These are phyloP conservation scores for Curvularia lunata DNA, from an alignment of 2,329 filamentous ascomycete genomes.

Conservation along the genomic window DNA sequence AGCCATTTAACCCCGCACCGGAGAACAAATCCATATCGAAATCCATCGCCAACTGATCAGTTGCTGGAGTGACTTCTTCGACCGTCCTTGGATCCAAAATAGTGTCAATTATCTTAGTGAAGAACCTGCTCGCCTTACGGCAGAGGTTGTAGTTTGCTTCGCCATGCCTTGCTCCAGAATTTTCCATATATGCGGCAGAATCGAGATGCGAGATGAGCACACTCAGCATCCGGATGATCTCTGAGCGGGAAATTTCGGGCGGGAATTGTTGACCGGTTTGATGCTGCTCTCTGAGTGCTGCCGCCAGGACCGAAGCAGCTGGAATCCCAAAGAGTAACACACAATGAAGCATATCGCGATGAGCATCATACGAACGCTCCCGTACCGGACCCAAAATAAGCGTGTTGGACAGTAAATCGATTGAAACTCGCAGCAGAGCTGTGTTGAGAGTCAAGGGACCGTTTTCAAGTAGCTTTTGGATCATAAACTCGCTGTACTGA, in stretches of 20 bases:
- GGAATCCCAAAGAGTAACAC: slow-evolving; percentile 42
- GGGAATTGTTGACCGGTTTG: slow-evolving; percentile 39
- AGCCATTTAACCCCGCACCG: slow-evolving; percentile 38
- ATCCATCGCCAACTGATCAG: slow-evolving; percentile 21
- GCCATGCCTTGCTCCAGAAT: slow-evolving; percentile 40
- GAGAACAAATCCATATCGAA: slow-evolving; percentile 33
- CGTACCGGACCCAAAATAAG: slow-evolving; percentile 37
- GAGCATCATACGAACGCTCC: slow-evolving; percentile 42
- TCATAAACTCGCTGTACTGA: slow-evolving; percentile 47
- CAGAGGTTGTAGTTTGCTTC: slow-evolving; percentile 46
- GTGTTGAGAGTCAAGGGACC: slow-evolving; percentile 32
- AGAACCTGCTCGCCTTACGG: slow-evolving; percentile 38
- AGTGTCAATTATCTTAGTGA: slow-evolving; percentile 40
- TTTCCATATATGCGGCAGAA: slow-evolving; percentile 35
- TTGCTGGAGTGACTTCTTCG: slow-evolving; percentile 22
- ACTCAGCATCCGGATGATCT: slow-evolving; percentile 49
- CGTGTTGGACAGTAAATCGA: slow-evolving; percentile 37
- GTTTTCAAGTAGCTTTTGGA: slow-evolving; percentile 42
- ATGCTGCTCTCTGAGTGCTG: slow-evolving; percentile 39
- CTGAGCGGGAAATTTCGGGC: slow-evolving; percentile 40
- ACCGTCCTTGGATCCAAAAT: slow-evolving; percentile 34
- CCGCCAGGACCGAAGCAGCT: slow-evolving; percentile 37
- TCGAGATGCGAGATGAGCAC: slow-evolving; percentile 52
- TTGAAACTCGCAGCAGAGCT: slow-evolving; percentile 33
- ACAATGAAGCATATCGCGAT: slow-evolving; percentile 39